phyloP scores from a whole-genome alignment of 441 rosid genomes.

The Viola pubescens region DNA sequence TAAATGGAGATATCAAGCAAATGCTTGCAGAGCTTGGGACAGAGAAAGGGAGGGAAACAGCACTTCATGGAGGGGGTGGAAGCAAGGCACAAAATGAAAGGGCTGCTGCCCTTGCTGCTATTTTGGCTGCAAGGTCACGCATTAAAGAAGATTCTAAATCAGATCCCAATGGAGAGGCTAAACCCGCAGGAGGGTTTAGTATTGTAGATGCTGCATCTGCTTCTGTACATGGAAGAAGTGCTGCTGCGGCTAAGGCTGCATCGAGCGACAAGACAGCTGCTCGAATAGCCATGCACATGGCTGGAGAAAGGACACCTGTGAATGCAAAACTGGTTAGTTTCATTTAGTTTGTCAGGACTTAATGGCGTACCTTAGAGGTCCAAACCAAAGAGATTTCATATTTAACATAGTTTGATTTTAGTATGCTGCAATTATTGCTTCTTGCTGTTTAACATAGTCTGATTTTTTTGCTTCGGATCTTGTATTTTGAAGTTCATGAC shows the following conservation, averaged over 20 bases:
- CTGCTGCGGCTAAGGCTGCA: slow-evolving; percentile 83
- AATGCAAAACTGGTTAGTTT: slow-evolving; percentile 73
- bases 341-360: not conserved
- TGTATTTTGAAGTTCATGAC: no score
- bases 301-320: slow-evolving; percentile 86
- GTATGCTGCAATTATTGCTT: no score
- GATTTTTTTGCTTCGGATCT: no score
- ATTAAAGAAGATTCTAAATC: slow-evolving; percentile 55
- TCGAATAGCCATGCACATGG: slow-evolving; percentile 91
- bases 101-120: slow-evolving; percentile 82
- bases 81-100: slow-evolving; percentile 89
- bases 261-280: slow-evolving; percentile 81
- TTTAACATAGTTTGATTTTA: no score
- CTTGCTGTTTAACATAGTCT: no score
- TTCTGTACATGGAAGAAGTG: slow-evolving; percentile 91
- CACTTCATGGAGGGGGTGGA: slow-evolving; percentile 91
- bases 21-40: slow-evolving; percentile 91
- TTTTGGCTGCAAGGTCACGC: slow-evolving; percentile 76
- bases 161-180: slow-evolving; percentile 41
- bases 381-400: no score
- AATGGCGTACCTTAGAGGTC: no score
- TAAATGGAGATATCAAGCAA: slow-evolving; percentile 75
- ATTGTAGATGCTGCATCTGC: slow-evolving; percentile 98
- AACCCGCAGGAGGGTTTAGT: slow-evolving; percentile 48
- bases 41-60: slow-evolving; percentile 76